These are phyloP conservation scores for Aspergillus arachidicola DNA, from an alignment of 2,329 filamentous ascomycete genomes.

Conservation along the genomic window DNA sequence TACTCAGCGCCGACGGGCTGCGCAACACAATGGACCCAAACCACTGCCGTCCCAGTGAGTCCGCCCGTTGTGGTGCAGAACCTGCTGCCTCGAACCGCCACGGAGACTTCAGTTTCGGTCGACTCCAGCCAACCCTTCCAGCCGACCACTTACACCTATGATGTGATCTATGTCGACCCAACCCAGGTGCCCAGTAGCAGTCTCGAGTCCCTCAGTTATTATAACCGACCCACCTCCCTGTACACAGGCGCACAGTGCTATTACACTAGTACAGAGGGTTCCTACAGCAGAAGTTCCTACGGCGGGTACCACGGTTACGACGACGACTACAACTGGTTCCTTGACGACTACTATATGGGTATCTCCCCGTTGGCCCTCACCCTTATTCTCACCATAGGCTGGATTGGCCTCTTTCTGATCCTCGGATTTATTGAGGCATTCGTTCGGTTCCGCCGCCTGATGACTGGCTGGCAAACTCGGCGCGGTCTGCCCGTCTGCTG, in stretches of 20 bases:
- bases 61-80: constrained; percentile 19
- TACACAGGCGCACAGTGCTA: constrained; percentile 21
- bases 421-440: constrained; percentile 33
- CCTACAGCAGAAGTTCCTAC: background rate
- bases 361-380: constrained; percentile 30
- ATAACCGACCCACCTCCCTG: constrained; percentile 16
- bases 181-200: constrained; percentile 29
- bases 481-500: constrained; percentile 36
- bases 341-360: constrained; percentile 22
- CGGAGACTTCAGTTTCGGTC: constrained; percentile 24
- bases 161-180: constrained; percentile 30
- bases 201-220: constrained; percentile 25
- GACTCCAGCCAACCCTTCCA: constrained; percentile 27
- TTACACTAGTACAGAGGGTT: constrained; percentile 8
- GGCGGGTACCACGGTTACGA: constrained; percentile 14
- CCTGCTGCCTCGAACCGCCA: constrained; percentile 25
- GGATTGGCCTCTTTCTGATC: constrained; percentile 31
- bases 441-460: constrained; percentile 35
- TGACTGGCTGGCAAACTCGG: constrained; percentile 37
- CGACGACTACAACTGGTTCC: constrained; percentile 24
- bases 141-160: constrained; percentile 28
- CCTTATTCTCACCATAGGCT: constrained; percentile 28
- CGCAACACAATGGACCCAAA: constrained; percentile 30
- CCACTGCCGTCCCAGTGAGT: constrained; percentile 23
- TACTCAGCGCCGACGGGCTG: constrained; percentile 32